Percentiles rank a stretch among this genome's conserved stretches.
Evolutionary conservation across 2,329 filamentous ascomycete species (phyloP).

Genomic region (Xylariaceae sp.): DNA sequence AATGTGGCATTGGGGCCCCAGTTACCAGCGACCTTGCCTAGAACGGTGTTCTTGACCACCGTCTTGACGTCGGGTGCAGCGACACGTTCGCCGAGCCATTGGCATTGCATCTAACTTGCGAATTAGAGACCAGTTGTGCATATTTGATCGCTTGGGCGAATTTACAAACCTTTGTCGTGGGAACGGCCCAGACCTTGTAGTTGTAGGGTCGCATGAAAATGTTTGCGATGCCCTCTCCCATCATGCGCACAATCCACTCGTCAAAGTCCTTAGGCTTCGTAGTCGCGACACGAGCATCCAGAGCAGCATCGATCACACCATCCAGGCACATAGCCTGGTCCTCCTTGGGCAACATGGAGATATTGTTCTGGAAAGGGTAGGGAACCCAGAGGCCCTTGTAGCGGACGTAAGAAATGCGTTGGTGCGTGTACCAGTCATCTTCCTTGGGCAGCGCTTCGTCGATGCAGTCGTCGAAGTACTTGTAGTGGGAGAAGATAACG

Average conservation of each 20-base stretch:
- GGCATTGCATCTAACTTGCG: constrained; percentile 83
- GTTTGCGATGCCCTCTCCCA: constrained; percentile 82
- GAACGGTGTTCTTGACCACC: constrained; percentile 88
- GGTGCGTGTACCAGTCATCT: constrained; percentile 94
- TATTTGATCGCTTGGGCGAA: neutral
- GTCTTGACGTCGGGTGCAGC: constrained; percentile 93
- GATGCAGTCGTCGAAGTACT: constrained; percentile 99
- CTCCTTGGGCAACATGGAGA: constrained; percentile 95
- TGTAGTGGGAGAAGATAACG: constrained; percentile 99
- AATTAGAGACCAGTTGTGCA: constrained; percentile 14
- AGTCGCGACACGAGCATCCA: constrained; percentile 79
- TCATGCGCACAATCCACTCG: constrained; percentile 94
- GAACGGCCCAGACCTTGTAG: constrained; percentile 99
- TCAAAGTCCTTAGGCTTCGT: constrained; percentile 96
- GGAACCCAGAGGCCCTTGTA: constrained; percentile 96
- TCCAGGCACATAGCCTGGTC: constrained; percentile 94
- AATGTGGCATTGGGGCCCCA: constrained; percentile 99
- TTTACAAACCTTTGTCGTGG: constrained; percentile 77
- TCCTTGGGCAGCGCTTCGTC: constrained; percentile 92
- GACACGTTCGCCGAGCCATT: constrained; percentile 97
- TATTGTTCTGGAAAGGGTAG: constrained; percentile 99
- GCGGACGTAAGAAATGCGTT: constrained; percentile 98
- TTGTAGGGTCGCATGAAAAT: constrained; percentile 99
- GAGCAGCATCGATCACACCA: constrained; percentile 88
- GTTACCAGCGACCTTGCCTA: constrained; percentile 92